Conservation (phyloP, 2,329 filamentous ascomycete species). For the Hypocrella siamensis region DNA sequence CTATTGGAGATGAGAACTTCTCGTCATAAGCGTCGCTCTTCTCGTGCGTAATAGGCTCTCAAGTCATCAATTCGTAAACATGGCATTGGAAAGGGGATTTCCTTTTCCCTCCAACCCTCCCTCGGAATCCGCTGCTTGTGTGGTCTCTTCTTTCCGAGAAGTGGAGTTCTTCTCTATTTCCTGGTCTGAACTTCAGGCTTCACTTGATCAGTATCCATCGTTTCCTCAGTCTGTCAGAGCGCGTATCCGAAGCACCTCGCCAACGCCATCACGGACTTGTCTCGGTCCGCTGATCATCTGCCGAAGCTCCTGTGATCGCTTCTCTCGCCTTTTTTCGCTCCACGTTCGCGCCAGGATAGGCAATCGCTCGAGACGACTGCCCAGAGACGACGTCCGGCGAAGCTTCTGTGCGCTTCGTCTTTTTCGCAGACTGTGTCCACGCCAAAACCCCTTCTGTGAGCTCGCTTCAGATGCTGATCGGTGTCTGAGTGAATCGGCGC, state of each 20-base stretch:
- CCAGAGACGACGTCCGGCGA: slow-evolving; percentile 22
- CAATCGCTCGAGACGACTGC: slow-evolving; percentile 34
- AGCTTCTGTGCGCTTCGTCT: slow-evolving; percentile 10
- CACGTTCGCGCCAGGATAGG: slow-evolving; percentile 37
- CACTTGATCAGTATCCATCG: background rate
- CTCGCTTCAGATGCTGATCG: slow-evolving; percentile 16
- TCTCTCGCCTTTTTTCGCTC: slow-evolving; percentile 43
- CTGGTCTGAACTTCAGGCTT: background rate
- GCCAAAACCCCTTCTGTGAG: slow-evolving; percentile 14
- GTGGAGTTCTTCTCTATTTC: no score
- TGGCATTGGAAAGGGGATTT: no score
- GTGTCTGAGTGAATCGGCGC: slow-evolving; percentile 25
- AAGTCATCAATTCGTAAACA: no score
- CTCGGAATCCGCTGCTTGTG: no score
- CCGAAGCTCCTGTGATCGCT: slow-evolving; percentile 40
- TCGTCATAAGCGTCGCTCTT: background rate
- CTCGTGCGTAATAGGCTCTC: no score
- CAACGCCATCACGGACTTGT: slow-evolving; percentile 42
- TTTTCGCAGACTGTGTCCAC: slow-evolving; percentile 13
- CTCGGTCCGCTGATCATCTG: slow-evolving; percentile 44
- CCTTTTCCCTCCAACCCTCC: no score
- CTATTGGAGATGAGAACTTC: no score
- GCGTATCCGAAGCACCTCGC: slow-evolving; percentile 35
- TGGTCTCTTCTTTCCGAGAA: no score
- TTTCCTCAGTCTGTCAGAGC: slow-evolving; percentile 2